Evolutionary conservation across 1,284 basidiomycete genomes (phyloP).

Genomic region (Acaromyces ingoldii): DNA sequence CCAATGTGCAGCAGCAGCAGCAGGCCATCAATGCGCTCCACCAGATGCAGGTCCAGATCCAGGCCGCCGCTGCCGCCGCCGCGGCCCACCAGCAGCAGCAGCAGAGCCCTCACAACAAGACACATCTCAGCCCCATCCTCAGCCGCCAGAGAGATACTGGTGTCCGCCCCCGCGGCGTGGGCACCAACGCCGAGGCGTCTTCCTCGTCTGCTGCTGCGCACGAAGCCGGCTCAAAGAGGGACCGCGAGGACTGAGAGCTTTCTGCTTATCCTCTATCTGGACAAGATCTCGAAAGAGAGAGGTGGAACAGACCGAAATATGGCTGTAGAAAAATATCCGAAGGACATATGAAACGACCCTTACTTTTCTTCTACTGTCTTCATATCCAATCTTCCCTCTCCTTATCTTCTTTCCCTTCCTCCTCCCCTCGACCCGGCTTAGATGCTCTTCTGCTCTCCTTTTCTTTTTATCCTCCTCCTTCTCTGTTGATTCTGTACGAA

Average conservation of each 20-base stretch:
- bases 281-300: too few relatives aligned
- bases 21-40: conserved; percentile 3
- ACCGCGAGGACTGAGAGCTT: conserved; percentile 33
- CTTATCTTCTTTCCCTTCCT: too few relatives aligned
- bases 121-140: not conserved
- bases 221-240: conserved; percentile 18
- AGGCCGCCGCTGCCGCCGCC: conserved; percentile 1
- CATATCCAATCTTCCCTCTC: too few relatives aligned
- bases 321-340: too few relatives aligned
- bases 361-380: too few relatives aligned
- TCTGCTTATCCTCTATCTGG: too few relatives aligned
- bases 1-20: not conserved
- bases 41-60: not conserved
- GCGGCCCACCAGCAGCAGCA: not conserved
- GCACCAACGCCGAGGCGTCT: conserved; percentile 13
- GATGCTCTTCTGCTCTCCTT: too few relatives aligned
- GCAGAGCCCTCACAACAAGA: not conserved
- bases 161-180: conserved; percentile 29
- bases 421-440: too few relatives aligned
- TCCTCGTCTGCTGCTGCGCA: not conserved
- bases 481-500: too few relatives aligned
- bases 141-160: conserved; percentile 26
- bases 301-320: too few relatives aligned
- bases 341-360: too few relatives aligned
- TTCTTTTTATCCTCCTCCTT: too few relatives aligned